Evolutionary conservation across 495 filamentous ascomycete genomes (phyloP).

Genomic region (Collariella sp.): DNA sequence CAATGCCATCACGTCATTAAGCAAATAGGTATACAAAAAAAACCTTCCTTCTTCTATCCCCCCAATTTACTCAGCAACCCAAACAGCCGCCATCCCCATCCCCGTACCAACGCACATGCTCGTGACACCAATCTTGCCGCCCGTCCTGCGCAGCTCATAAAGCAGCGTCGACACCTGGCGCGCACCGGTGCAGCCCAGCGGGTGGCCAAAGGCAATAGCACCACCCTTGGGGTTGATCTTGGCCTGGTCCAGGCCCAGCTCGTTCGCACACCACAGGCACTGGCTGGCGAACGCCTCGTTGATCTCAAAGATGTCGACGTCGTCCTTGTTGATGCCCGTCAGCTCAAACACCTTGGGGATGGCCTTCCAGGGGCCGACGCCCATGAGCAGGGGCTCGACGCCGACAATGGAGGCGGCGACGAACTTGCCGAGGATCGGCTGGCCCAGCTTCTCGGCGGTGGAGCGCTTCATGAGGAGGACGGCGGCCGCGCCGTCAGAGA

Average conservation of each 20-base stretch:
- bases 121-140: constrained; percentile 79
- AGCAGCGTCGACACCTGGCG: constrained; percentile 88
- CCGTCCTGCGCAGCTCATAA: constrained; percentile 73
- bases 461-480: constrained; percentile 93
- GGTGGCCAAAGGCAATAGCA: constrained; percentile 98
- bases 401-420: constrained; percentile 78
- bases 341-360: constrained; percentile 87
- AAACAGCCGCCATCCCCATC: constrained; percentile 86
- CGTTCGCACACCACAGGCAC: constrained; percentile 86
- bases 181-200: constrained; percentile 87
- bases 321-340: constrained; percentile 76
- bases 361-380: constrained; percentile 89
- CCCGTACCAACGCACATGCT: constrained; percentile 97
- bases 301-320: constrained; percentile 97
- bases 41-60: not conserved
- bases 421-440: constrained; percentile 81
- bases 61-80: constrained; percentile 52
- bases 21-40: constrained; percentile 8
- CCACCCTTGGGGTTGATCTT: constrained; percentile 98
- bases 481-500: constrained; percentile 91
- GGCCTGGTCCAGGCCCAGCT: constrained; percentile 67
- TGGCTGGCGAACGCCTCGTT: constrained; percentile 98
- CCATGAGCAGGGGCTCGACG: constrained; percentile 90
- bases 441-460: constrained; percentile 78
- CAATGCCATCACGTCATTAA: constrained; percentile 7